A percentile compares a stretch with the other conserved stretches of the same genome.
Evolutionary conservation across 176 grass and related monocot species (phyloP).

Genomic region (Leersia perrieri): DNA sequence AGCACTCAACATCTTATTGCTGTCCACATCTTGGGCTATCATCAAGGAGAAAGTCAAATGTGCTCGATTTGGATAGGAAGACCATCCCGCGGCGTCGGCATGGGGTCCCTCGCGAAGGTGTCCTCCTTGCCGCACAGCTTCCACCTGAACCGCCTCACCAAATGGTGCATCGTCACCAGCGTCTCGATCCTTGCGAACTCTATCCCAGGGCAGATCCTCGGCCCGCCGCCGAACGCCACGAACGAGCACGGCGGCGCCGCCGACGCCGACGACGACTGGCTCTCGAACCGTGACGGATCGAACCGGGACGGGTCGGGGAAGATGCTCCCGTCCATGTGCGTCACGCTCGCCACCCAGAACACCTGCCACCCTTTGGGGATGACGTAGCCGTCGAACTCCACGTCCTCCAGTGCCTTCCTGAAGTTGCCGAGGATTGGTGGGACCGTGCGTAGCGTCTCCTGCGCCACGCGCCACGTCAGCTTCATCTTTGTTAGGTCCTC

Average conservation of each 20-base stretch:
- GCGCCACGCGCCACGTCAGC: constrained; percentile 47
- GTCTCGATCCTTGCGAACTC: constrained; percentile 59
- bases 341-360: constrained; percentile 40
- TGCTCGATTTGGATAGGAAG: constrained; percentile 29
- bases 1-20: no score
- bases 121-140: constrained; percentile 39
- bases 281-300: not conserved
- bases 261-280: not conserved
- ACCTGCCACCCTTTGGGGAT: constrained; percentile 63
- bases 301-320: constrained; percentile 41
- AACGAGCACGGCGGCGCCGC: constrained; percentile 23
- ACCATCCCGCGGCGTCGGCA: constrained; percentile 37
- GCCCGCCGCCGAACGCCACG: constrained; percentile 48
- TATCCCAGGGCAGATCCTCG: constrained; percentile 42
- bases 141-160: constrained; percentile 43
- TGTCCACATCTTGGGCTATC: no score
- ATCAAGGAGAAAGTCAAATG: no score
- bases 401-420: constrained; percentile 17
- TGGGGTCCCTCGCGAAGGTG: constrained; percentile 20
- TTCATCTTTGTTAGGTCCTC: constrained; percentile 47
- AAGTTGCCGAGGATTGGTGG: constrained; percentile 46
- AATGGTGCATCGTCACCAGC: constrained; percentile 39
- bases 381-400: constrained; percentile 41
- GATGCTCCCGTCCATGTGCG: constrained; percentile 41
- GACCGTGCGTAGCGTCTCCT: constrained; percentile 21